Percentiles rank a stretch among this genome's conserved stretches.
Evolutionary conservation across 2,329 filamentous ascomycete species (phyloP).

Genomic region (Paraconiothyrium brasiliense): DNA sequence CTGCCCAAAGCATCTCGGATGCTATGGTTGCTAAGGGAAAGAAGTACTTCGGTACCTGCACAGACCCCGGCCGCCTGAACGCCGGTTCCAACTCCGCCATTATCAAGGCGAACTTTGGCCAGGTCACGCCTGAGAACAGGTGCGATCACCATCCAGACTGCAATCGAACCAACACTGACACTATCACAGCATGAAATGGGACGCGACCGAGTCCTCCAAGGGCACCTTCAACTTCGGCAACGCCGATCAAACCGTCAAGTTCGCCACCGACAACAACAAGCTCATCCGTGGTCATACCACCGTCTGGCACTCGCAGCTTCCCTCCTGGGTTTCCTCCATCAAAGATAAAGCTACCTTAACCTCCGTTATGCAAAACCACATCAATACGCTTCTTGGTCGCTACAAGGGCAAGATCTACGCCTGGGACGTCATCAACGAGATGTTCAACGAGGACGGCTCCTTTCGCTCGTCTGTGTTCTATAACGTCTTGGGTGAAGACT

Average conservation of each 20-base stretch:
- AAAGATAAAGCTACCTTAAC: constrained; percentile 64
- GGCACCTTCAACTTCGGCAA: constrained; percentile 60
- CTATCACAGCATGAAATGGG: constrained; percentile 71
- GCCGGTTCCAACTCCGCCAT: constrained; percentile 63
- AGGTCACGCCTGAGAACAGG: constrained; percentile 72
- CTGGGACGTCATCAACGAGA: constrained; percentile 74
- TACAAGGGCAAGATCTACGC: constrained; percentile 72
- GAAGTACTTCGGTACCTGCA: constrained; percentile 70
- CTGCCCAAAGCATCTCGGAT: constrained; percentile 61
- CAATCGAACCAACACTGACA: constrained; percentile 11
- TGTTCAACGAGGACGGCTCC: constrained; percentile 69
- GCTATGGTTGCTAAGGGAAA: constrained; percentile 71
- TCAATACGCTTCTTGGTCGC: constrained; percentile 65
- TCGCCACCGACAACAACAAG: constrained; percentile 66
- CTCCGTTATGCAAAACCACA: constrained; percentile 68
- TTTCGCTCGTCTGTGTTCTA: constrained; percentile 72
- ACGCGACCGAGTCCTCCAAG: constrained; percentile 60
- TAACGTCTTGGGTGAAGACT: constrained; percentile 74
- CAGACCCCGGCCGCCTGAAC: constrained; percentile 65
- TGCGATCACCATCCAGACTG: constrained; percentile 14
- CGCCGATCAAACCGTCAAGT: constrained; percentile 67
- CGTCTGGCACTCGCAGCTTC: constrained; percentile 67
- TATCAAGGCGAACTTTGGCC: constrained; percentile 70
- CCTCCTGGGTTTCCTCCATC: constrained; percentile 67
- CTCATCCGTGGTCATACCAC: constrained; percentile 72